phyloP scores from a whole-genome alignment of 2,329 filamentous ascomycete species.

The Paraphoma sp. region DNA sequence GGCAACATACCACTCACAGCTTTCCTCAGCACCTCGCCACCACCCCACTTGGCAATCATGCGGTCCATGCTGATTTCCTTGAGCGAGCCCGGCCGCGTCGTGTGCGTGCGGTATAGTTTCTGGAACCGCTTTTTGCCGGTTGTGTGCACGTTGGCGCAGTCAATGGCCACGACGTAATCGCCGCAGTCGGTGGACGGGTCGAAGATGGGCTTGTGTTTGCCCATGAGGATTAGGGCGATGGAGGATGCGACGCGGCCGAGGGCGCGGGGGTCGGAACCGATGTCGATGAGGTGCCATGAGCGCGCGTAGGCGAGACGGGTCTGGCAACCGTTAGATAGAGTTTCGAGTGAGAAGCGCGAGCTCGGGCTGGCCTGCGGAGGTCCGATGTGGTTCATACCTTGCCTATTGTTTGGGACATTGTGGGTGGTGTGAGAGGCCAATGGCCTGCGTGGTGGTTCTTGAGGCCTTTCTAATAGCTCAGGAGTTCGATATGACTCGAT shows the following conservation, averaged over 20 bases:
- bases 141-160: conserved; percentile 83
- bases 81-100: conserved; percentile 85
- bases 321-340: conserved; percentile 54
- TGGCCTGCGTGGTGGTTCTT: conserved; percentile 13
- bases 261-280: conserved; percentile 71
- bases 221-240: conserved; percentile 90
- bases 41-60: conserved; percentile 93
- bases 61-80: conserved; percentile 92
- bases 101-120: conserved; percentile 96
- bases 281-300: conserved; percentile 90
- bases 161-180: conserved; percentile 95
- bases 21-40: conserved; percentile 86
- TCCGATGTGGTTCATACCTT: conserved; percentile 61
- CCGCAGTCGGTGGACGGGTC: conserved; percentile 98
- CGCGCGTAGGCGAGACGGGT: conserved; percentile 96
- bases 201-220: conserved; percentile 98
- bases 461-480: neutral
- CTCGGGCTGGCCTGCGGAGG: neutral
- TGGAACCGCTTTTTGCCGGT: conserved; percentile 93
- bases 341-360: neutral
- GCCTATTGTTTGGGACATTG: conserved; percentile 81
- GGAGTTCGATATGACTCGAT: too few relatives aligned
- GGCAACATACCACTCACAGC: conserved; percentile 97
- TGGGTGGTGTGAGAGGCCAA: conserved; percentile 31
- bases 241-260: conserved; percentile 87